phyloP scores from a whole-genome alignment of 2,329 filamentous ascomycete species.

The Colletotrichum liaoningense region DNA sequence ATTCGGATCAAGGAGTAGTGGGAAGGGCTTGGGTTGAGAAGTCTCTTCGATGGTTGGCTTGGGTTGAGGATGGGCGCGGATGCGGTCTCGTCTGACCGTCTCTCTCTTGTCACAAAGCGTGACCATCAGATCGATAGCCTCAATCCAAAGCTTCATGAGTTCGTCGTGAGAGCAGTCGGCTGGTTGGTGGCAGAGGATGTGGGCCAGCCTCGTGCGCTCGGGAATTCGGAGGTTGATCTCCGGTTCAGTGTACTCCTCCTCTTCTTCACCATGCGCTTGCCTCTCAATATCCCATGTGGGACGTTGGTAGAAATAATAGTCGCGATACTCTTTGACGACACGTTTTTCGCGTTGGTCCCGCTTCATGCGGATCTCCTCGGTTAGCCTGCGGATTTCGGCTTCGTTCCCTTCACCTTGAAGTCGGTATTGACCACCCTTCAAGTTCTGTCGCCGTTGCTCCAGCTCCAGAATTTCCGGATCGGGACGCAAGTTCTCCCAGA shows the following conservation, averaged over 20 bases:
- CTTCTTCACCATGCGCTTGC: not conserved
- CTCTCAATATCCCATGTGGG: too few relatives aligned
- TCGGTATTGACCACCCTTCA: too few relatives aligned
- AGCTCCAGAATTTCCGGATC: too few relatives aligned
- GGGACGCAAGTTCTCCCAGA: too few relatives aligned
- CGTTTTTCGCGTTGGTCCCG: too few relatives aligned
- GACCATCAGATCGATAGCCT: slow-evolving; percentile 38
- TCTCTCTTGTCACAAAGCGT: slow-evolving; percentile 39
- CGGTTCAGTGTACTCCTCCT: slow-evolving; percentile 37
- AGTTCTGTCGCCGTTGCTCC: too few relatives aligned
- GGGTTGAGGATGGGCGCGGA: not conserved
- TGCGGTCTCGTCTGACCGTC: slow-evolving; percentile 30
- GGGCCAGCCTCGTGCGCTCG: slow-evolving; percentile 36
- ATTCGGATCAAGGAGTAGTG: slow-evolving; percentile 36
- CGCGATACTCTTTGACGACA: too few relatives aligned
- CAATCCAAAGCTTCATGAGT: slow-evolving; percentile 28
- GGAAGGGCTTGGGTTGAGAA: slow-evolving; percentile 31
- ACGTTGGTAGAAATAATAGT: too few relatives aligned
- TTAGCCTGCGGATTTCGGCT: too few relatives aligned
- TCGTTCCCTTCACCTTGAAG: too few relatives aligned
- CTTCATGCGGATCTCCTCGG: too few relatives aligned
- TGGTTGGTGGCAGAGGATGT: slow-evolving; percentile 37
- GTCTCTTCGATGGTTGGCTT: slow-evolving; percentile 13
- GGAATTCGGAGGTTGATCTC: slow-evolving; percentile 37
- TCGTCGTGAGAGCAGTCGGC: slow-evolving; percentile 32